A percentile compares a stretch with the other conserved stretches of the same genome.
Conservation (phyloP, 2,329 filamentous ascomycete species). For the Coniella lustricola region DNA sequence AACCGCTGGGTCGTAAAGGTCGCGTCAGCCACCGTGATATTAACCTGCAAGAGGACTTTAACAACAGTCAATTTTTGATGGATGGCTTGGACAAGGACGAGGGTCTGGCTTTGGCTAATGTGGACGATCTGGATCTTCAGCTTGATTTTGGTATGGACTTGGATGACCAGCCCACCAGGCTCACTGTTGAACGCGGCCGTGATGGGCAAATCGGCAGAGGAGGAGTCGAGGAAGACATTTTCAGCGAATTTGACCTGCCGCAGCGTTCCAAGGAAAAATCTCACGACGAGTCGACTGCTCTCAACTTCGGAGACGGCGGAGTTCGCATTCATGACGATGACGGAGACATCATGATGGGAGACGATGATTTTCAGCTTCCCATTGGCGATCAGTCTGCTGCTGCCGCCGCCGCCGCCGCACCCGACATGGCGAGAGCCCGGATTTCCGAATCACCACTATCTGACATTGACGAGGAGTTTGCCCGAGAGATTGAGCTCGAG, state of each 20-base stretch:
- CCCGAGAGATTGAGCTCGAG: constrained; percentile 52
- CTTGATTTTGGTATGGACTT: constrained; percentile 70
- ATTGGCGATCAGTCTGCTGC: constrained; percentile 53
- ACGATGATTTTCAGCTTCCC: constrained; percentile 59
- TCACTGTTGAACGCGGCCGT: constrained; percentile 83
- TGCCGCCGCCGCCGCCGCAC: constrained; percentile 39
- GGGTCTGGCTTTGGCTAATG: constrained; percentile 43
- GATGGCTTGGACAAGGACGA: constrained; percentile 54
- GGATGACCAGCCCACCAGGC: constrained; percentile 51
- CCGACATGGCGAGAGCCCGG: constrained; percentile 46
- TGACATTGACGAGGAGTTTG: constrained; percentile 59
- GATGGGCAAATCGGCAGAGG: constrained; percentile 65
- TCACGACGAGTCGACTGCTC: constrained; percentile 46
- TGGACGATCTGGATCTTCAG: constrained; percentile 64
- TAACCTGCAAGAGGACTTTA: constrained; percentile 61
- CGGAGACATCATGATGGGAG: constrained; percentile 55
- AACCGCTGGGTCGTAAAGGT: constrained; percentile 51
- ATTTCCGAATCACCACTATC: constrained; percentile 66
- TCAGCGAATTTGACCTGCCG: constrained; percentile 56
- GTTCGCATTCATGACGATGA: constrained; percentile 58
- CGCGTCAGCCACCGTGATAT: constrained; percentile 57
- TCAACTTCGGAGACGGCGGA: constrained; percentile 47
- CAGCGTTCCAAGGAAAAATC: constrained; percentile 51
- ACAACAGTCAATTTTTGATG: constrained; percentile 74
- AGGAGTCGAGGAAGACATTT: constrained; percentile 64